A percentile compares a stretch with the other conserved stretches of the same genome.
These are phyloP conservation scores for Sclerotinia sclerotiorum DNA, from an alignment of 2,329 filamentous ascomycete genomes.

Conservation along the genomic window DNA sequence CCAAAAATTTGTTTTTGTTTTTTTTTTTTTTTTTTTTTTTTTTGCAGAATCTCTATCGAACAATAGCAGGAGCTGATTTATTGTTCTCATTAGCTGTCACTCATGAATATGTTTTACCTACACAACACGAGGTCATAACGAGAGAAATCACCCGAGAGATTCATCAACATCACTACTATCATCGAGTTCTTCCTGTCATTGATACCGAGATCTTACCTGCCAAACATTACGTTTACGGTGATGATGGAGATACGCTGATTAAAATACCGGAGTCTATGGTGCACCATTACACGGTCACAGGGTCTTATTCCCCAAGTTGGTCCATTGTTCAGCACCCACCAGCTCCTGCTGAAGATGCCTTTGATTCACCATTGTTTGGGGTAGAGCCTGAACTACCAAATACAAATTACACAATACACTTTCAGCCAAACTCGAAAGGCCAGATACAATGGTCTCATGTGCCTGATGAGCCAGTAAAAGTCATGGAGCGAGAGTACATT, in stretches of 20 bases:
- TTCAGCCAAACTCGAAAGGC: background rate
- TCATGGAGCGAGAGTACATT: conserved; percentile 33
- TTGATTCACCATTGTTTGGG: conserved; percentile 8
- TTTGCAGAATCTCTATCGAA: conserved; percentile 5
- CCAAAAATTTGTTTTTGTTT: conserved; percentile 27
- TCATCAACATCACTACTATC: conserved; percentile 53
- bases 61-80: conserved; percentile 31
- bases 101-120: conserved; percentile 49
- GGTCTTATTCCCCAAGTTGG: conserved; percentile 24
- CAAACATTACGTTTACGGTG: conserved; percentile 45
- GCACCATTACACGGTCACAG: conserved; percentile 36
- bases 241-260: conserved; percentile 45
- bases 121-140: conserved; percentile 48
- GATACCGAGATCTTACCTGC: conserved; percentile 54
- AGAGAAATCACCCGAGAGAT: conserved; percentile 53
- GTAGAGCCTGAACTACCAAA: background rate
- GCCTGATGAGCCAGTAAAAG: conserved; percentile 30
- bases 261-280: conserved; percentile 49
- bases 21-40: too few species aligned
- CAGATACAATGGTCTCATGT: conserved; percentile 16
- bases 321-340: conserved; percentile 19
- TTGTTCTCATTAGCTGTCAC: conserved; percentile 45
- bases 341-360: conserved; percentile 8
- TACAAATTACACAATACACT: conserved; percentile 5
- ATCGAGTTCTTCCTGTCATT: conserved; percentile 53